Conservation (phyloP, 1,139 yeast genomes). For the Trichomonascaceae sp. region DNA sequence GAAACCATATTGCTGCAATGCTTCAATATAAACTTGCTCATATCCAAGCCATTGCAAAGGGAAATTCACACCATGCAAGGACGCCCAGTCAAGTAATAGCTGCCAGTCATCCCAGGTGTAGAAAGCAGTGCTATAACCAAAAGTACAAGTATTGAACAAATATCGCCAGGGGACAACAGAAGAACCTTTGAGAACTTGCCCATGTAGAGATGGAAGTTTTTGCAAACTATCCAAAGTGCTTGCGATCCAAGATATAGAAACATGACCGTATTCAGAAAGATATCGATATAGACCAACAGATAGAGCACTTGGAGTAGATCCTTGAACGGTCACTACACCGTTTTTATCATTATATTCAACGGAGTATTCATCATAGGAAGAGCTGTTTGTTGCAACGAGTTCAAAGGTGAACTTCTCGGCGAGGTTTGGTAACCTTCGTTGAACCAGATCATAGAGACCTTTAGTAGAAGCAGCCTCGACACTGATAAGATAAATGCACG, state of each 20-base stretch:
- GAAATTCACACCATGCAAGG: conserved; percentile 15
- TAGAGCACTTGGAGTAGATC: conserved; percentile 15
- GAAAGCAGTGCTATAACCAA: conserved; percentile 18
- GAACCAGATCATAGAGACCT: background rate
- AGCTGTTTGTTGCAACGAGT: background rate
- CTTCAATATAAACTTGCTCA: conserved; percentile 17
- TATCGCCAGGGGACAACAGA: conserved; percentile 16
- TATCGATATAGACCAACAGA: conserved; percentile 15
- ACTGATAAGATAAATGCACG: background rate
- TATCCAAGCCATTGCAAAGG: conserved; percentile 19
- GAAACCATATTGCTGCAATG: conserved; percentile 14
- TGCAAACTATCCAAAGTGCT: conserved; percentile 11
- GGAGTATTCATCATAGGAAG: conserved; percentile 3
- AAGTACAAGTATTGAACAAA: conserved; percentile 18
- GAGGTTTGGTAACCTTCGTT: background rate
- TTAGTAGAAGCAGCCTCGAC: background rate
- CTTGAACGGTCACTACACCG: conserved; percentile 10
- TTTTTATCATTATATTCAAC: conserved; percentile 8
- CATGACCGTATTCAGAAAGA: conserved; percentile 15
- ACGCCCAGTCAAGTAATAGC: conserved; percentile 18
- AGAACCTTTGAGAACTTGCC: conserved; percentile 9
- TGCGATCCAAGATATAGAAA: conserved; percentile 16
- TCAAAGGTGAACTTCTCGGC: background rate
- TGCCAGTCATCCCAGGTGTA: conserved; percentile 18
- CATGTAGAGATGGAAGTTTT: conserved; percentile 13